Conservation (phyloP, 768 basidiomycete genomes). For the Lactarius sp. region DNA sequence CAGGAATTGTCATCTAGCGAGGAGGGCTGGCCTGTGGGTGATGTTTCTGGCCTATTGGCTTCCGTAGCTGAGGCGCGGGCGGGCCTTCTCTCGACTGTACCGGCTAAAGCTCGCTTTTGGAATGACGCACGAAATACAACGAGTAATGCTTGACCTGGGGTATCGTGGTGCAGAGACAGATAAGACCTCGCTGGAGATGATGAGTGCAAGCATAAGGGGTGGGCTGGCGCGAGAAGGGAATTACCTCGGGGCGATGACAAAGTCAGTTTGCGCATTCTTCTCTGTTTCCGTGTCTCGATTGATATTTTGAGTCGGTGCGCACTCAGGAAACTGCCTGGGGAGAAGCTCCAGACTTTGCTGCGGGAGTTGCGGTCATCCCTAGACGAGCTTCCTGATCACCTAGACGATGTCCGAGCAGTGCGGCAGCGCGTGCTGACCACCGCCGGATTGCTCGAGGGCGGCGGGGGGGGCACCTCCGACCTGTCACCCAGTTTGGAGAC, state of each 20-base stretch:
- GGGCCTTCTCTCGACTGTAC: slow-evolving; percentile 33
- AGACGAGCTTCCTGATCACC: slow-evolving; percentile 25
- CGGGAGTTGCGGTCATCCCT: slow-evolving; percentile 40
- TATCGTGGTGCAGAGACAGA: slow-evolving; percentile 33
- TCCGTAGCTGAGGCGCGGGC: slow-evolving; percentile 38
- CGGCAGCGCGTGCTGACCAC: neutral
- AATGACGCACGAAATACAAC: slow-evolving; percentile 41
- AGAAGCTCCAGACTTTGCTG: slow-evolving; percentile 38
- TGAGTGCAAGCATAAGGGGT: slow-evolving; percentile 45
- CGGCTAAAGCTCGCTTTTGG: slow-evolving; percentile 45
- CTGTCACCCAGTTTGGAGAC: slow-evolving; percentile 36
- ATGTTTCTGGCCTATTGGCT: slow-evolving; percentile 33
- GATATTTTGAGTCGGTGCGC: neutral
- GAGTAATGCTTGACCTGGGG: slow-evolving; percentile 41
- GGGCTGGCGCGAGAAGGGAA: slow-evolving; percentile 41
- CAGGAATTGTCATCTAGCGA: slow-evolving; percentile 10
- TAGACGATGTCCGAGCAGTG: neutral
- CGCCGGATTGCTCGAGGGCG: neutral
- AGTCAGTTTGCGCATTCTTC: slow-evolving; percentile 34
- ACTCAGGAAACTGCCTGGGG: slow-evolving; percentile 40
- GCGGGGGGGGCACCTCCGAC: neutral
- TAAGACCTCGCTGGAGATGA: slow-evolving; percentile 34
- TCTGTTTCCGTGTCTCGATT: too few species aligned
- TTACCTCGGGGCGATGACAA: slow-evolving; percentile 43
- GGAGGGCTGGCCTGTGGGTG: slow-evolving; percentile 29